Evolutionary conservation across 2,329 filamentous ascomycete species (phyloP).

Genomic region (Aaosphaeria pasadenensis): DNA sequence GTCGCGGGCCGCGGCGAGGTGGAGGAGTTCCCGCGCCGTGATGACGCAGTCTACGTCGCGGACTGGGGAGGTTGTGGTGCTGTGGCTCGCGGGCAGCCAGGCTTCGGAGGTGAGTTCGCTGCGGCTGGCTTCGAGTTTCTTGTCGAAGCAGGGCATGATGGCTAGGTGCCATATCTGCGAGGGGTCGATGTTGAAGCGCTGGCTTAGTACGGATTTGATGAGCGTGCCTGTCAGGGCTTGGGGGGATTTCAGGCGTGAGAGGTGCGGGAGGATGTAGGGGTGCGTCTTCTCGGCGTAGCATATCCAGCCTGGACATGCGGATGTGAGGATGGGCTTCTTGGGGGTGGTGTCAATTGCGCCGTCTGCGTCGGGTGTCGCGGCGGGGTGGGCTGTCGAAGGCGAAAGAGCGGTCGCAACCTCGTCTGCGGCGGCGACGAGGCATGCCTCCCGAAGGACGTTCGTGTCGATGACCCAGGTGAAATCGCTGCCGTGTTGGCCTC

Average conservation of each 20-base stretch:
- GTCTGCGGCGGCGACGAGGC: constrained; percentile 62
- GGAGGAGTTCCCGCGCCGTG: constrained; percentile 89
- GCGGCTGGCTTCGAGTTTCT: constrained; percentile 94
- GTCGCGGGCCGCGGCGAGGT: constrained; percentile 76
- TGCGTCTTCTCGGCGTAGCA: constrained; percentile 99
- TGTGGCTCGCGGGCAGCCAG: constrained; percentile 51
- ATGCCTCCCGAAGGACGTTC: constrained; percentile 76
- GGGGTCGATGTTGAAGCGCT: constrained; percentile 67
- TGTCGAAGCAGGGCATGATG: constrained; percentile 98
- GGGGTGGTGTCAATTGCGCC: constrained; percentile 44
- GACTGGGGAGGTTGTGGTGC: constrained; percentile 41
- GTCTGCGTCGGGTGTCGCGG: constrained; percentile 23
- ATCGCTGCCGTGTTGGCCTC: constrained; percentile 69
- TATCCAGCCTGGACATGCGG: constrained; percentile 95
- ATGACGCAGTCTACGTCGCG: constrained; percentile 98
- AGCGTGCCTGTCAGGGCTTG: constrained; percentile 89
- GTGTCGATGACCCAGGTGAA: constrained; percentile 93
- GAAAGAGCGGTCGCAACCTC: constrained; percentile 42
- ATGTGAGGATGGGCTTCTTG: constrained; percentile 70
- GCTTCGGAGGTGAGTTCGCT: constrained; percentile 82
- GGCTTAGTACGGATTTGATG: constrained; percentile 80
- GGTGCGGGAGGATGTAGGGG: constrained; percentile 84
- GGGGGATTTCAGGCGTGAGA: constrained; percentile 89
- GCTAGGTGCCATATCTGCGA: constrained; percentile 90
- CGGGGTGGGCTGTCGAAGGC: constrained; percentile 18